These are phyloP conservation scores for Populus alba DNA, from an alignment of 345 rosid species.

Conservation along the genomic window DNA sequence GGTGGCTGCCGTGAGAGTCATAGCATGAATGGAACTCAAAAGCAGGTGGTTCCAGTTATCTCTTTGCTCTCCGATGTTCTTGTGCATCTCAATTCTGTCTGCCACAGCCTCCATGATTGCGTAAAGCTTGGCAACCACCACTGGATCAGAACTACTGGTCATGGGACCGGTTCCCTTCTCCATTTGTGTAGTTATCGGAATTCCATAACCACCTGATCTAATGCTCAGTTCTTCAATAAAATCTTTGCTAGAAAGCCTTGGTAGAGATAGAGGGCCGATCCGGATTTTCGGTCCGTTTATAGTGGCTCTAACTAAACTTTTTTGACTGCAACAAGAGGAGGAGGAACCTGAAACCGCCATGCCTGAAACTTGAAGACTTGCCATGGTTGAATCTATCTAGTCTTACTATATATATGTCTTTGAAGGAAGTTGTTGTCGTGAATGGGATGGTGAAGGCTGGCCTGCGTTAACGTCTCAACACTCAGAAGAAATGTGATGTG, in stretches of 20 bases:
- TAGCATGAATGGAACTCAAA: conserved; percentile 43
- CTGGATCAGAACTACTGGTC: conserved; percentile 15
- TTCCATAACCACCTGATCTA: conserved; percentile 6
- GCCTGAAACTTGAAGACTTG: conserved; percentile 26
- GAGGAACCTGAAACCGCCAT: conserved; percentile 2
- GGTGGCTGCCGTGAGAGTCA: conserved; percentile 48
- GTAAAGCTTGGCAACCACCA: conserved; percentile 33
- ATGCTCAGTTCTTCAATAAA: conserved; percentile 17
- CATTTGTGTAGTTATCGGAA: background rate
- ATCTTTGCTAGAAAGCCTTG: conserved; percentile 16
- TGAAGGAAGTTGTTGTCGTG: background rate
- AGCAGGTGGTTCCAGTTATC: conserved; percentile 55
- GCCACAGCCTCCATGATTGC: conserved; percentile 44
- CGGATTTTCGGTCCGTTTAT: conserved; percentile 17
- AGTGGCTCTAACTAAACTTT: conserved; percentile 7
- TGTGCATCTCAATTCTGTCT: conserved; percentile 55
- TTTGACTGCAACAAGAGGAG: background rate
- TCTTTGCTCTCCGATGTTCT: conserved; percentile 48
- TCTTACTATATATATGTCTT: background rate
- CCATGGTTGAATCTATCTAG: conserved; percentile 12
- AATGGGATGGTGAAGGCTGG: background rate
- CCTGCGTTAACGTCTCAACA: background rate
- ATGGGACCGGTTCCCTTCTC: conserved; percentile 6
- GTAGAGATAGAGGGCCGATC: conserved; percentile 12
- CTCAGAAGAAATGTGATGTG: background rate